Base-by-base conservation (phyloP, 148 eudicot genomes). In the Amaranthus cruentus region DNA sequence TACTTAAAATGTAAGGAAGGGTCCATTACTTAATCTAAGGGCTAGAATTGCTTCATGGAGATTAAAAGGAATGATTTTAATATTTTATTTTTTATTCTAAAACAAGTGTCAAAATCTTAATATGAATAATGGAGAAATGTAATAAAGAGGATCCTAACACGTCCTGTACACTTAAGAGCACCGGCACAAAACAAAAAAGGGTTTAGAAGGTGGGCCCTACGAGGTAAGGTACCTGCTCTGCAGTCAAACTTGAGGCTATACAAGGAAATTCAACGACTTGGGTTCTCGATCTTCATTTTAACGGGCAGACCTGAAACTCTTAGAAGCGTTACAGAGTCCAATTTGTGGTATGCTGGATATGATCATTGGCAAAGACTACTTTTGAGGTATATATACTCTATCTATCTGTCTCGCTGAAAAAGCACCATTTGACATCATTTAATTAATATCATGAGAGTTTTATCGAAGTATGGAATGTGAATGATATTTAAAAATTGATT, bases 231-330 rank as follows among this genome's bases (percentile, higher is more conserved):
- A 10, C 93, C 95, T 68, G 89, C 85, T 43, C 59, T 93, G 15
- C 73, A 79, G 3, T 85, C 97, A 58, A 94, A 93, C 72, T 82
- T 90, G 83, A 77, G 82, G 47, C 75, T 94, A 57, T 91, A 91
- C 84, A 80, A 82, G 42, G 82, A 89, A 76, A 83, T 94, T n/a
- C 78, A 82, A 55, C 21, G 81, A 64, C 84, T 86, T 3, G 91
- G 93, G 9, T 85, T 89, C 72, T 87, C 76, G 4, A 81, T 89
- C 71, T 78, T 94, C 81, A 78, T 94, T 38, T 79, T 94, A 75
- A 89, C 97, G 43, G 98, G 98, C 9, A 83, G 97, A 50, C 73
- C 18, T 73, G 96, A 94, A 77, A 38, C 46, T 72, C 81, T 74
- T 58, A 83, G 97, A 79, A 79, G 78, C n/a, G 58, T 21, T 44